phyloP scores from a whole-genome alignment of 768 basidiomycete species.

The Lactarius akahatsu region DNA sequence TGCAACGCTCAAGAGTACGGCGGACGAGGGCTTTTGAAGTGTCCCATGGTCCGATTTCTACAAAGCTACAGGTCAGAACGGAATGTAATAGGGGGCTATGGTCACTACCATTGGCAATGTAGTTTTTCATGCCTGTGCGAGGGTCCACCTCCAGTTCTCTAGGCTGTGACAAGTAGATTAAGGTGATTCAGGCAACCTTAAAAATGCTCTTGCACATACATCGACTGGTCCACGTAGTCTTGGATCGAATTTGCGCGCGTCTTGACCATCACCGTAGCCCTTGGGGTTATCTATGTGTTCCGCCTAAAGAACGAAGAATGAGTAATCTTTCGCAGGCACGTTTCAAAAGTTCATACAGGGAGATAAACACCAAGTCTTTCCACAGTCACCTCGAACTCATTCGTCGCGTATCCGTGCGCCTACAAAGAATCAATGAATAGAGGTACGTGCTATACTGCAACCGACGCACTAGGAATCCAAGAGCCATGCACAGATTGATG shows the following conservation, averaged over 20 bases:
- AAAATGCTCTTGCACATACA: conserved; percentile 38
- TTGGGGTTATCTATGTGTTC: conserved; percentile 95
- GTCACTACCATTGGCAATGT: conserved; percentile 27
- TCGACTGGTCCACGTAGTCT: conserved; percentile 81
- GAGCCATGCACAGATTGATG: conserved; percentile 83
- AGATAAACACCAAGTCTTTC: conserved; percentile 85
- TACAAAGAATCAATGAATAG: conserved; percentile 31
- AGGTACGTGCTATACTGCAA: neutral
- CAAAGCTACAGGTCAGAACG: neutral
- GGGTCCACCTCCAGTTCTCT: conserved; percentile 84
- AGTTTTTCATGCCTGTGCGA: conserved; percentile 88
- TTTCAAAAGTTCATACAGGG: conserved; percentile 49
- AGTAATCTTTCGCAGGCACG: neutral
- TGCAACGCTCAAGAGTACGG: conserved; percentile 72
- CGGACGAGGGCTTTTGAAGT: conserved; percentile 80
- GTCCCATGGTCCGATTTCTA: conserved; percentile 79
- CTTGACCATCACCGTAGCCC: conserved; percentile 82
- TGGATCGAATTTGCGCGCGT: conserved; percentile 75
- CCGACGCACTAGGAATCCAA: conserved; percentile 75
- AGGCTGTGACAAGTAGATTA: conserved; percentile 44
- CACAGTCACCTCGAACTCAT: conserved; percentile 81
- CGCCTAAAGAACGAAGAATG: conserved; percentile 40
- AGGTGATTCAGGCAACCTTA: neutral
- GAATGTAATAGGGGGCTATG: neutral
- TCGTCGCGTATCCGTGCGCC: conserved; percentile 80